Base-by-base conservation (phyloP, 805 yeast genomes). In the Starmerella floricola region DNA sequence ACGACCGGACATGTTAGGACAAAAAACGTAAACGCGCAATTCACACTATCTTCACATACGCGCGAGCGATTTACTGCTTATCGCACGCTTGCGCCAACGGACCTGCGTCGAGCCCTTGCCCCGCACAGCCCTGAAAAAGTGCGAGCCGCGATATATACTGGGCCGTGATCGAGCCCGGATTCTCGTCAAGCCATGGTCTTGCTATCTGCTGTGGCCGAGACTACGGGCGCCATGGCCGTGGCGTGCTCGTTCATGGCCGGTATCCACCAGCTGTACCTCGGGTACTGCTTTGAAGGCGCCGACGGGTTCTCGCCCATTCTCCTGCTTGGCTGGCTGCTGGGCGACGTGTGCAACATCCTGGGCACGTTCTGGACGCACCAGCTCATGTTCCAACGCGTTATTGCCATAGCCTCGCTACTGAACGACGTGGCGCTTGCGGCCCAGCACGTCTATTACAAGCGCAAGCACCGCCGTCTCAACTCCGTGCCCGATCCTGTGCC, bases 331-430 rank as follows among this genome's bases (percentile, higher is more conserved):
- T 59, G 60, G 56, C 53, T 59, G 6, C 29, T 53, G 6, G 63
- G 62, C 19, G 63, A 58, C 36, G 41, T 58, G 24, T 41, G 52
- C 41, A 59, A 58, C 44, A 51, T 56, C 36, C 26, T 56, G 16
- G 63, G 62, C 13, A 55, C 60, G 36, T 51, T 51, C 31, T 51
- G 57, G 49, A 54, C 59, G 19, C 50, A 49, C 30, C 61, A 58
- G 42, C 53, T 59, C 53, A 24, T 41, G 12, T 59, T 59, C 43
- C 63, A 59, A 43, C 49, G 48, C 38, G 34, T 57, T 17, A 45
- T 59, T 31, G 53, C 61, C 3, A 17, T 42, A 11, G 50, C 49
- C 12, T 52, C 54, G 16, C 47, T 55, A 15, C 8, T 38, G 27
- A 51, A 52, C 6, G 62, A 58, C 45, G 18, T 52, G 13, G 37